Evolutionary conservation across 1,284 basidiomycete genomes (phyloP), one percentile per base, ranked within the genome.

Genomic region (Apiotrichum domesticum): DNA sequence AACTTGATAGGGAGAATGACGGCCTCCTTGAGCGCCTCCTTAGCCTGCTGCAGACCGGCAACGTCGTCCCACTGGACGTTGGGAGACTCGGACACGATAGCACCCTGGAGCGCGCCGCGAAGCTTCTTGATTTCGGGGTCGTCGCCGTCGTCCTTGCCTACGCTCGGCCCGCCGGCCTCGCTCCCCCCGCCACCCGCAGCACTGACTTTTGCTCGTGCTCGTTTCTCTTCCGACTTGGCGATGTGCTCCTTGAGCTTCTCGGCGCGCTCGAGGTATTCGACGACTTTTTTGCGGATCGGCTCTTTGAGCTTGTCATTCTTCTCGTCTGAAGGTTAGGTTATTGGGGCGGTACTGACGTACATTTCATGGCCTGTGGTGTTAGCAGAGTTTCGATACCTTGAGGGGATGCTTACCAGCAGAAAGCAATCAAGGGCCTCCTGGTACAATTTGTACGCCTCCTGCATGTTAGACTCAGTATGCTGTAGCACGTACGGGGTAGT

Each of bases 1-100:
- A 98, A 98, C 77, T 98, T 98, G 82, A 98, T 97, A 6, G 95
- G 95, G 29, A 98, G 80, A 70, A 98, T 97, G 73, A 98, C 96
- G 40, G 96, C 95, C 76, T 98, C 95, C 77, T 98, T 98, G 67
- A 98, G 79, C 10, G 95, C 85, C 56, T 95, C 93, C 78, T 98
- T 98, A 39, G 95, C 95, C 42, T 85, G 87, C 68, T 92, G 89
- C 7, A 98, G 82, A 52, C 95, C 95, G 7, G 95, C 95, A 44
- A 98, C 94, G 74, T 98, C 95, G 71, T 98, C 93, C 95, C 95
- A 98, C 68, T 86, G 87, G 32, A 98, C 89, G 73, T 98, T 93
- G 14, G 95, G 95, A 63, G 87, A 96, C 79, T 98, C 96, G 10
- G 87, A 83, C 14, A 98, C 74, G 66, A 98, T 98, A 9, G 94